Base-by-base conservation (phyloP, 768 basidiomycete species). In the Trametes sanguinea region DNA sequence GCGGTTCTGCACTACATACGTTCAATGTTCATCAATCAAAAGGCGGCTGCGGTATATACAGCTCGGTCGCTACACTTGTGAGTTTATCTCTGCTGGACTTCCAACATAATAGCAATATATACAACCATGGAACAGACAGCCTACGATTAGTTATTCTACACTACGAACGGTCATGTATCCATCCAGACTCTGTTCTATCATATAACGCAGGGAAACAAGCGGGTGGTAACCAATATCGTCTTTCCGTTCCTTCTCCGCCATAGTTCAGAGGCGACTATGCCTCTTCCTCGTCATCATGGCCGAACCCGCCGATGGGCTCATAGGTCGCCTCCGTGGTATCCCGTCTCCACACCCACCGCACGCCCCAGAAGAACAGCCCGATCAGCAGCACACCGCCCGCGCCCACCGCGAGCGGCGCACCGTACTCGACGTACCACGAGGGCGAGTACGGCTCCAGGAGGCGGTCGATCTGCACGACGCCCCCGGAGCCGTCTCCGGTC, bases 261-360 rank as follows among this genome's bases (percentile, higher is more conserved):
- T 16, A 27, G 17, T 22, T 13, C 48, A 13, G 22, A 22, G 22
- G 22, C 22, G 22, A 22, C 30, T 33, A 57, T 39, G 65, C 61
- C 7, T 66, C 65, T 40, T 71, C 68, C 35, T 85, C 81, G 59
- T 83, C 85, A 45, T 85, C 83, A 51, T 77, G 77, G 39, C 80
- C 83, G 72, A 90, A 92, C 39, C 94, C 92, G 48, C 94, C 94
- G 40, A 90, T 75, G 27, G 95, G 94, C 72, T 96, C 94, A 73
- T 93, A 97, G 40, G 92, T 94, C 39, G 92, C 89, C 73, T 94
- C 90, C 35, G 85, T 89, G 57, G 84, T 84, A 72, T 92, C 91
- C 68, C 80, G 75, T 64, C 80, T 80, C 92, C 92, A 95, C 54
- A 92, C 72, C 56, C 77, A 75, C 60, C 85, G 78, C 22, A 90